Percentiles rank a stretch among this genome's conserved stretches.
Conservation (phyloP, 116 monocot species). For the Iris pallida region DNA sequence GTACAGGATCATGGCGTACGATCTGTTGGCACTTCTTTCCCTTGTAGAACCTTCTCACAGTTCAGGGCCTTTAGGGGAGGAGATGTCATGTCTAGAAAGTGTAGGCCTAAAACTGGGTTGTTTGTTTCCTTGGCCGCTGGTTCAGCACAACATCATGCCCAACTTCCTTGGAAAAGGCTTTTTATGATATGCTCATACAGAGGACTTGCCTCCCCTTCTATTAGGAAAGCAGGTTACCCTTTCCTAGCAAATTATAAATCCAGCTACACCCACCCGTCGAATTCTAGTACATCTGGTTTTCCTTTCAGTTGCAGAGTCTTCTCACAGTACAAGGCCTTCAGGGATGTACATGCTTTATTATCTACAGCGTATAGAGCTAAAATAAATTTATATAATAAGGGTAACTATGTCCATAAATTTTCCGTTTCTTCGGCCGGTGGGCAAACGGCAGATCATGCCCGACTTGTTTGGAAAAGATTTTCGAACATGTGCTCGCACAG, state of each 20-base stretch:
- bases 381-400: slow-evolving; percentile 11
- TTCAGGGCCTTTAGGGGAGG: slow-evolving; percentile 15
- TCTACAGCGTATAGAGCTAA: slow-evolving; percentile 19
- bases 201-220: slow-evolving; percentile 15
- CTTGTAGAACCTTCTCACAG: slow-evolving; percentile 24
- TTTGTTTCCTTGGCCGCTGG: slow-evolving; percentile 20
- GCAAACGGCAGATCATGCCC: slow-evolving; percentile 26
- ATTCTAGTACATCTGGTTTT: slow-evolving; percentile 3
- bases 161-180: slow-evolving; percentile 45
- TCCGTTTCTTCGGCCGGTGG: slow-evolving; percentile 24
- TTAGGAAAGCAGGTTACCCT: background rate
- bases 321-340: slow-evolving; percentile 20
- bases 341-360: slow-evolving; percentile 8
- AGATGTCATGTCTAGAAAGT: slow-evolving; percentile 10
- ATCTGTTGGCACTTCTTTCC: slow-evolving; percentile 14
- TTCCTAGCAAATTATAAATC: slow-evolving; percentile 10
- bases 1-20: slow-evolving; percentile 10
- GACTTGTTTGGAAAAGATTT: slow-evolving; percentile 48
- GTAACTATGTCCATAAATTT: slow-evolving; percentile 17
- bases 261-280: slow-evolving; percentile 3
- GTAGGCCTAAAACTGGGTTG: slow-evolving; percentile 22
- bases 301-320: slow-evolving; percentile 24
- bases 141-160: slow-evolving; percentile 22
- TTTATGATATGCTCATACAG: slow-evolving; percentile 17
- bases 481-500: slow-evolving; percentile 17